These are phyloP conservation scores for Aspergillus flavus DNA, from an alignment of 2,329 filamentous ascomycete genomes.

Conservation along the genomic window DNA sequence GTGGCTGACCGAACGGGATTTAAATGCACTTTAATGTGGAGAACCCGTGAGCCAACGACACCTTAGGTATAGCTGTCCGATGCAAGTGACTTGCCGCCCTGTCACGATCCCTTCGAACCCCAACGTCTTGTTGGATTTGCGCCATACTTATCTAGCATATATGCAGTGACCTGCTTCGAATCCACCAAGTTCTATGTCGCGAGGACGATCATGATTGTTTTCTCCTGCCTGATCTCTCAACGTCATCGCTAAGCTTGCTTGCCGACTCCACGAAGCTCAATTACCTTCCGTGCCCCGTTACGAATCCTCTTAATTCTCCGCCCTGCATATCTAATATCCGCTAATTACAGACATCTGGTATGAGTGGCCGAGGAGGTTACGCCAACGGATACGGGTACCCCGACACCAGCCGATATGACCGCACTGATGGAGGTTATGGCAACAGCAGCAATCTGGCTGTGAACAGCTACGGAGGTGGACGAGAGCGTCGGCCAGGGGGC, in stretches of 20 bases:
- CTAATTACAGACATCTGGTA: conserved; percentile 25
- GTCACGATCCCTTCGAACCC: conserved; percentile 2
- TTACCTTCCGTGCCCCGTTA: conserved; percentile 3
- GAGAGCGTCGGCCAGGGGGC: conserved; percentile 45
- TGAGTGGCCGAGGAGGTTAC: conserved; percentile 40
- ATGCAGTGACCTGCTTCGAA: background rate
- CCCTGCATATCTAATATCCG: background rate
- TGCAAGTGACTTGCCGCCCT: conserved; percentile 2
- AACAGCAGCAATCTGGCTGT: conserved; percentile 33
- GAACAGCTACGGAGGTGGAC: conserved; percentile 35
- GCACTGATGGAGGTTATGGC: conserved; percentile 36
- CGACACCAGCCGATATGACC: conserved; percentile 38
- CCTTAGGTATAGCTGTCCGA: conserved; percentile 5
- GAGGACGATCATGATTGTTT: conserved; percentile 29
- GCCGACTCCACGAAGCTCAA: conserved; percentile 8
- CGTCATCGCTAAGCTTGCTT: conserved; percentile 14
- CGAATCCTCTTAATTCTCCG: conserved; percentile 6
- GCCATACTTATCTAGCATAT: background rate
- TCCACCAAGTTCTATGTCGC: background rate
- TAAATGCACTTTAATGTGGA: conserved; percentile 6
- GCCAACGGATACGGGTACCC: conserved; percentile 43
- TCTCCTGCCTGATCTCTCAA: conserved; percentile 17
- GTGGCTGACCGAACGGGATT: conserved; percentile 17
- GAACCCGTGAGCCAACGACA: conserved; percentile 10
- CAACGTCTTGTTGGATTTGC: background rate